A percentile compares a stretch with the other conserved stretches of the same genome.
phyloP scores from a whole-genome alignment of 176 grass and related monocot genomes.

The Cocos nucifera region DNA sequence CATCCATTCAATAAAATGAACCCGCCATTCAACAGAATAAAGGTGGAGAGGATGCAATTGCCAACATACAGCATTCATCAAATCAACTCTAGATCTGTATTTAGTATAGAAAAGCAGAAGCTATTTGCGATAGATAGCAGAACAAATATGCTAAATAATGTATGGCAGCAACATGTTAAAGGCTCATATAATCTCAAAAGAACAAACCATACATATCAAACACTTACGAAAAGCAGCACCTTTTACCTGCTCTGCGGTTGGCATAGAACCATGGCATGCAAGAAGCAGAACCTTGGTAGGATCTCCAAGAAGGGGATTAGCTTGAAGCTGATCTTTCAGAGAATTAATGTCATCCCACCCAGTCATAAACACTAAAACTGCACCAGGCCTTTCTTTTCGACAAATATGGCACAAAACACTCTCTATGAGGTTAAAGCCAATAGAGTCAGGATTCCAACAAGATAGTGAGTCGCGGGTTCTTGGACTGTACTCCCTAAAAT shows the following conservation, averaged over 20 bases:
- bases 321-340: conserved; percentile 86
- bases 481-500: conserved; percentile 76
- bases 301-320: conserved; percentile 89
- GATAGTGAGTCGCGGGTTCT: conserved; percentile 74
- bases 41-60: no score
- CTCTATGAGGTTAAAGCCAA: conserved; percentile 98
- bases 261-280: conserved; percentile 92
- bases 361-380: conserved; percentile 98
- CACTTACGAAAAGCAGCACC: not conserved
- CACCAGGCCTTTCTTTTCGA: conserved; percentile 73
- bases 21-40: no score
- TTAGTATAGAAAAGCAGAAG: no score
- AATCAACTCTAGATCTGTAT: no score
- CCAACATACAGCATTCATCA: no score
- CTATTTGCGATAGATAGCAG: no score
- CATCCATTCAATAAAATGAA: no score
- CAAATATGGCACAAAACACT: conserved; percentile 85
- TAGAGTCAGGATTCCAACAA: conserved; percentile 97
- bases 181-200: no score
- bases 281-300: conserved; percentile 87
- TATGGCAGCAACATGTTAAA: no score
- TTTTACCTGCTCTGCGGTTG: conserved; percentile 84
- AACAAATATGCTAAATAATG: no score
- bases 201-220: no score
- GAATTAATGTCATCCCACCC: conserved; percentile 99